Conservation (phyloP, 2,329 filamentous ascomycete genomes). For the Grosmannia serpens region DNA sequence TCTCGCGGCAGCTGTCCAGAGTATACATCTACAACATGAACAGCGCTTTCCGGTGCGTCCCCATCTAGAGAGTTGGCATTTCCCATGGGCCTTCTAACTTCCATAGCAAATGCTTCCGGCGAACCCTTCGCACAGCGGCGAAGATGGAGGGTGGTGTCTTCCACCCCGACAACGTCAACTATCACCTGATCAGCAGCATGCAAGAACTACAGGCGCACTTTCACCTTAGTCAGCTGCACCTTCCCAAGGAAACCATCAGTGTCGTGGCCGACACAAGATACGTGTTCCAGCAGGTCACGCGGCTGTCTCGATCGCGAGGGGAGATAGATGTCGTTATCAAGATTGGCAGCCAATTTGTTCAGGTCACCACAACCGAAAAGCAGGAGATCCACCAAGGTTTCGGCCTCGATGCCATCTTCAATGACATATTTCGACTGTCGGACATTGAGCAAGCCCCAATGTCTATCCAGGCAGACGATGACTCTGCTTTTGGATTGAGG, state of each 20-base stretch:
- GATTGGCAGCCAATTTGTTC: conserved; percentile 57
- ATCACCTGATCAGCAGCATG: conserved; percentile 52
- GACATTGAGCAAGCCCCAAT: conserved; percentile 58
- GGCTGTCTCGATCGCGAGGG: conserved; percentile 57
- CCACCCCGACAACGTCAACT: conserved; percentile 53
- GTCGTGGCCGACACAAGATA: conserved; percentile 55
- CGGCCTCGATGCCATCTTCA: conserved; percentile 51
- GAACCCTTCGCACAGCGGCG: conserved; percentile 48
- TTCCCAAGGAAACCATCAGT: conserved; percentile 60
- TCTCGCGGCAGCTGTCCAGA: conserved; percentile 45
- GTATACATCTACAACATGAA: conserved; percentile 68
- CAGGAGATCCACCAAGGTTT: conserved; percentile 55
- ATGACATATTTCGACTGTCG: conserved; percentile 57
- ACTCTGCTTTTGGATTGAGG: conserved; percentile 54
- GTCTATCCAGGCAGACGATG: conserved; percentile 53
- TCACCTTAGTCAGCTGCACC: conserved; percentile 51
- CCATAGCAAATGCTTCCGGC: conserved; percentile 49
- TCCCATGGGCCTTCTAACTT: not conserved
- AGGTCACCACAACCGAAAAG: conserved; percentile 57
- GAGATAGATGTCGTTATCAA: conserved; percentile 59
- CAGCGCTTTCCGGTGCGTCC: conserved; percentile 48
- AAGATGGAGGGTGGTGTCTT: conserved; percentile 50
- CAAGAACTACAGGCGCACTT: conserved; percentile 57
- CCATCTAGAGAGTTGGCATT: not conserved
- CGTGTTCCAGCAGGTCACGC: conserved; percentile 53